Conservation (phyloP, 2,329 filamentous ascomycete species). For the Colletotrichum sidae region DNA sequence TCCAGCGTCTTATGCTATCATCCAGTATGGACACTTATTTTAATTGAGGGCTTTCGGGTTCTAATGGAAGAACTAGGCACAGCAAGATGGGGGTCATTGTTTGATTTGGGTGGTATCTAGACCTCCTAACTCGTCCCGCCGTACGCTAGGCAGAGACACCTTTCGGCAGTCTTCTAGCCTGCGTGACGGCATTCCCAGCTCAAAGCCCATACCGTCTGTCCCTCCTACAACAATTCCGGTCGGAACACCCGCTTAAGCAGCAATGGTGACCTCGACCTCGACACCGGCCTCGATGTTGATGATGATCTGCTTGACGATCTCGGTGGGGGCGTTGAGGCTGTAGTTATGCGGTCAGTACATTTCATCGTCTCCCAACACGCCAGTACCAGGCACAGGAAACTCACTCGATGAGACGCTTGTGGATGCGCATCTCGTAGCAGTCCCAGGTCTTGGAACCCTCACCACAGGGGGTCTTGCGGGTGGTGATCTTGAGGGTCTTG, state of each 20-base stretch:
- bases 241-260: conserved; percentile 68
- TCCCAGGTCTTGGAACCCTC: conserved; percentile 99
- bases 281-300: conserved; percentile 96
- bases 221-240: conserved; percentile 18
- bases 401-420: conserved; percentile 97
- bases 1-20: too few relatives aligned
- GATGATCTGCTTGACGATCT: conserved; percentile 97
- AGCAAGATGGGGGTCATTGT: conserved; percentile 18
- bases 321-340: conserved; percentile 93
- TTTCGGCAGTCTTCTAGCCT: conserved; percentile 13
- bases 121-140: conserved; percentile 34
- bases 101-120: conserved; percentile 36
- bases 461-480: conserved; percentile 98
- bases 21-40: too few relatives aligned
- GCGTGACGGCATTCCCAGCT: conserved; percentile 20
- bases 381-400: conserved; percentile 47
- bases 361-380: not conserved
- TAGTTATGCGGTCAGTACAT: conserved; percentile 23
- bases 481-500: conserved; percentile 96
- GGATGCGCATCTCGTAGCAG: conserved; percentile 98
- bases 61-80: not conserved
- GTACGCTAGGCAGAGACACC: not conserved
- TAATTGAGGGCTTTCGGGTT: too few relatives aligned
- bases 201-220: conserved; percentile 27
- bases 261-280: conserved; percentile 93